Evolutionary conservation across 129 eudicot species (phyloP).

Genomic region (Helichrysum umbraculigerum): DNA sequence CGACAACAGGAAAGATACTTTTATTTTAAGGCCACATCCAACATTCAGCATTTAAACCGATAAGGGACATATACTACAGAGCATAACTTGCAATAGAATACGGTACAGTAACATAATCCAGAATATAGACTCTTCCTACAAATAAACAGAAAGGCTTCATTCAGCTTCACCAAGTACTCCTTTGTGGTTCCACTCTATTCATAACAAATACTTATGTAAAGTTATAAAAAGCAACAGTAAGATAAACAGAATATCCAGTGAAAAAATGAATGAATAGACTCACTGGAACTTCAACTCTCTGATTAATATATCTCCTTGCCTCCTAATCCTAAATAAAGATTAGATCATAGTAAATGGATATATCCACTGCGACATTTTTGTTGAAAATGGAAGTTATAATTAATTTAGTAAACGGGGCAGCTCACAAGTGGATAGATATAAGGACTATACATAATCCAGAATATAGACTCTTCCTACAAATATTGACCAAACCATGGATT

Average conservation of each 20-base stretch:
- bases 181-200: constrained; percentile 73
- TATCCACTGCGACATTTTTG: neutral
- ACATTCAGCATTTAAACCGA: too few relatives aligned
- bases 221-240: neutral
- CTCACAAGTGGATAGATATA: constrained; percentile 88
- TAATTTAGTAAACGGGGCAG: constrained; percentile 12
- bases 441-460: constrained; percentile 90
- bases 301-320: constrained; percentile 67
- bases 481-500: constrained; percentile 8
- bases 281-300: constrained; percentile 82
- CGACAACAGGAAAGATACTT: too few relatives aligned
- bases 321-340: constrained; percentile 58
- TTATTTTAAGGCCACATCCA: too few relatives aligned
- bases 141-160: too few relatives aligned
- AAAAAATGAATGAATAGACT: constrained; percentile 26
- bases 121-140: too few relatives aligned
- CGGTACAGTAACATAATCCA: too few relatives aligned
- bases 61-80: too few relatives aligned
- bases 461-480: constrained; percentile 79
- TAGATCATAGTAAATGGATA: constrained; percentile 8
- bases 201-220: neutral
- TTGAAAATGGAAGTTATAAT: neutral
- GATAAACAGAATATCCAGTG: neutral
- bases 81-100: too few relatives aligned
- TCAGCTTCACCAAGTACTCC: constrained; percentile 64